Conservation (phyloP, 352 stramenopile genomes). For the Pythium utonaiense region DNA sequence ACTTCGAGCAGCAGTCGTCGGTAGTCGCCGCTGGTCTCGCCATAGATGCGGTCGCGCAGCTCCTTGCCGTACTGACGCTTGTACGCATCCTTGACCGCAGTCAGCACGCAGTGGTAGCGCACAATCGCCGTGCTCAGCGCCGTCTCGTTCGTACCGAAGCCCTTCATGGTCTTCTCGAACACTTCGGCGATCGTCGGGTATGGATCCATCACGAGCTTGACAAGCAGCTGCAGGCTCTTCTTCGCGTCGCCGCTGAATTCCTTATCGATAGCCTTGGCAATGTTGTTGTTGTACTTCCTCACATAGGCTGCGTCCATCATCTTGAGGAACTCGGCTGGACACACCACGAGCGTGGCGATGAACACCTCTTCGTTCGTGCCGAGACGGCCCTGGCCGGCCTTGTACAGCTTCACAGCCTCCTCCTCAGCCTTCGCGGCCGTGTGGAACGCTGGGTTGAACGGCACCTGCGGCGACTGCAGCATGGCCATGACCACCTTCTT, state of each 20-base stretch:
- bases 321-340: conserved; percentile 53
- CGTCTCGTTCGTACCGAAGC: conserved; percentile 63
- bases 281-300: conserved; percentile 78
- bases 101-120: conserved; percentile 70
- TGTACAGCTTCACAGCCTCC: conserved; percentile 66
- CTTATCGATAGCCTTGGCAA: conserved; percentile 72
- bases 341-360: conserved; percentile 53
- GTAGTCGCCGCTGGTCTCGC: conserved; percentile 72
- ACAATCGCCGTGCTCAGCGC: conserved; percentile 51
- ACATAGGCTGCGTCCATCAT: conserved; percentile 73
- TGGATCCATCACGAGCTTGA: conserved; percentile 45
- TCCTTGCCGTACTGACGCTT: conserved; percentile 68
- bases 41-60: conserved; percentile 72
- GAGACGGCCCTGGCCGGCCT: conserved; percentile 64
- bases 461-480: conserved; percentile 40
- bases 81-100: conserved; percentile 60
- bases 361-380: conserved; percentile 77
- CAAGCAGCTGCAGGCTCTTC: conserved; percentile 60
- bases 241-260: conserved; percentile 81
- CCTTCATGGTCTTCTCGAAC: conserved; percentile 71
- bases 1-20: conserved; percentile 51
- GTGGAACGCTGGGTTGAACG: conserved; percentile 63
- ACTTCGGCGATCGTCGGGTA: conserved; percentile 56
- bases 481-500: conserved; percentile 72
- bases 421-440: conserved; percentile 61